These are phyloP conservation scores for Xylariaceae sp. DNA, from an alignment of 2,329 filamentous ascomycete species.

Conservation along the genomic window DNA sequence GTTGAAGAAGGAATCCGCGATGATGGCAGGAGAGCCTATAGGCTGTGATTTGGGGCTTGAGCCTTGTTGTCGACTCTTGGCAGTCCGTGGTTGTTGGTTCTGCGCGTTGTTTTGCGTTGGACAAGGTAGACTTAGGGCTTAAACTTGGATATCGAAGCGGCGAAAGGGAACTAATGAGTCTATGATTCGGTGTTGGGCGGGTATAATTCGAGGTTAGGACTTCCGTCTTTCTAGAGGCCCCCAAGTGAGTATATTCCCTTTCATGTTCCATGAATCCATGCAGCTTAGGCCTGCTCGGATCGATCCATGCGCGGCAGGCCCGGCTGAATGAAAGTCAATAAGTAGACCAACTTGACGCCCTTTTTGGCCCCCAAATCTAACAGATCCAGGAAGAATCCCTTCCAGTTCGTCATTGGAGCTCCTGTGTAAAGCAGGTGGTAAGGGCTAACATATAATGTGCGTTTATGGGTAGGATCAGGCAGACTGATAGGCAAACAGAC, in stretches of 20 bases:
- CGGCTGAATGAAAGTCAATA: too few species aligned
- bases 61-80: conserved; percentile 9
- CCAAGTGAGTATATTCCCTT: neutral
- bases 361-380: conserved; percentile 9
- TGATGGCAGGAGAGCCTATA: conserved; percentile 18
- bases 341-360: neutral
- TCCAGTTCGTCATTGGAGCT: neutral
- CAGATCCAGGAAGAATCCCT: conserved; percentile 1
- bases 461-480: conserved; percentile 3
- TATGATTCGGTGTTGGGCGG: neutral
- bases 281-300: conserved; percentile 11
- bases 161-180: neutral
- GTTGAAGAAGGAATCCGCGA: conserved; percentile 9
- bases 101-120: neutral
- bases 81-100: neutral
- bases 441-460: conserved; percentile 5
- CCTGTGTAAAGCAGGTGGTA: neutral
- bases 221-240: too few species aligned
- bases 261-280: conserved; percentile 9
- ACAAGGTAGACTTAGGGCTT: neutral
- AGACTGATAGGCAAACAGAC: conserved; percentile 14
- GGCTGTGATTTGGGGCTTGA: conserved; percentile 4
- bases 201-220: neutral
- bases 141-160: too few species aligned
- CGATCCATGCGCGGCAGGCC: conserved; percentile 7